Evolutionary conservation across 2,329 filamentous ascomycete species (phyloP).

Genomic region (Lasiodiplodia sp.): DNA sequence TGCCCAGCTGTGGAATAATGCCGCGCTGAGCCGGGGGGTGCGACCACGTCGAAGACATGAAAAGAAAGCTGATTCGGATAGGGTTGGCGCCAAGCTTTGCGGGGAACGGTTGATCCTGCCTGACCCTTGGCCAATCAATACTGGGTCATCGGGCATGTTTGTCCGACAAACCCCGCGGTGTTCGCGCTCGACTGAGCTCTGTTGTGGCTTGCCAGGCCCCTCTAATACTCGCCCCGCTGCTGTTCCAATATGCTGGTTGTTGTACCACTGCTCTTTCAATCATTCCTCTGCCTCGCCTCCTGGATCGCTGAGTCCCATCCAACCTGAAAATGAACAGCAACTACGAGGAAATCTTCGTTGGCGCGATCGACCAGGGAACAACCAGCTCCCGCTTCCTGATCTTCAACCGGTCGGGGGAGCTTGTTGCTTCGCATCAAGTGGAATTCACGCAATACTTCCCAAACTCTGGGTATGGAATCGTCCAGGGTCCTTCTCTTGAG

Average conservation of each 20-base stretch:
- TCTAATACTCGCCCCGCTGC: constrained; percentile 13
- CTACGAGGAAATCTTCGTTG: constrained; percentile 68
- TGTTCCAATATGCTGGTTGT: neutral
- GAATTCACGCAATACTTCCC: constrained; percentile 83
- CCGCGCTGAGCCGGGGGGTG: constrained; percentile 10
- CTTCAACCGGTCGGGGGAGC: constrained; percentile 76
- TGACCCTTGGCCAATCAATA: constrained; percentile 12
- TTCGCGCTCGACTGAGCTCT: neutral
- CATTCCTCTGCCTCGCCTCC: neutral
- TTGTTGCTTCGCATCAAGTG: constrained; percentile 78
- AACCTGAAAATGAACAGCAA: constrained; percentile 22
- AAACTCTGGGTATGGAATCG: constrained; percentile 70
- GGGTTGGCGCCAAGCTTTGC: constrained; percentile 25
- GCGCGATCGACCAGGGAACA: constrained; percentile 85
- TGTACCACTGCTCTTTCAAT: constrained; percentile 15
- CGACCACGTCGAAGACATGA: neutral
- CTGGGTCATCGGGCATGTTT: constrained; percentile 12
- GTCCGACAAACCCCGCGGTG: constrained; percentile 17
- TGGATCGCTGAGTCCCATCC: neutral
- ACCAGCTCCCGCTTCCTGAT: constrained; percentile 85
- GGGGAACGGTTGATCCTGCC: constrained; percentile 18
- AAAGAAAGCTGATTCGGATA: constrained; percentile 1
- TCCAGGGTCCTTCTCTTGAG: neutral
- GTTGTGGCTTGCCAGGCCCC: neutral
- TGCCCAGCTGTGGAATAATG: constrained; percentile 15